Percentiles rank a stretch among this genome's conserved stretches.
phyloP scores from a whole-genome alignment of 495 filamentous ascomycete species.

The Halenospora varia region DNA sequence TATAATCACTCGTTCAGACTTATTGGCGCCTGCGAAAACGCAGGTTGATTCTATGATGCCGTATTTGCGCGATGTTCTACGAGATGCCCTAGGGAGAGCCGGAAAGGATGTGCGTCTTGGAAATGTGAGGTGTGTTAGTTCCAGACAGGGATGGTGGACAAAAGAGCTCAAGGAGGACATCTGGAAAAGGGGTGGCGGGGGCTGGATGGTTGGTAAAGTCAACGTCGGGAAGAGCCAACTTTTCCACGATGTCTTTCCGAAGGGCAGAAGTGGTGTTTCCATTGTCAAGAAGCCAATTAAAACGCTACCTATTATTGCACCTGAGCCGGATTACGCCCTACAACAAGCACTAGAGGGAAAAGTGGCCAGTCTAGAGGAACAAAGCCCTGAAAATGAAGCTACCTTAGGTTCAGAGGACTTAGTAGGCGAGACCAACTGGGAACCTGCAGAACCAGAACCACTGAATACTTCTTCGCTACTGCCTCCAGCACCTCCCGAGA shows the following conservation, averaged over 20 bases:
- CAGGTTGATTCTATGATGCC: conserved; percentile 82
- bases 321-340: background rate
- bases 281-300: conserved; percentile 12
- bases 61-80: conserved; percentile 68
- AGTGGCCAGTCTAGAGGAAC: conserved; percentile 29
- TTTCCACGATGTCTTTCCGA: conserved; percentile 80
- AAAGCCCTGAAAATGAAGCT: conserved; percentile 7
- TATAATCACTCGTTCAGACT: conserved; percentile 83
- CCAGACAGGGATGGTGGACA: conserved; percentile 85
- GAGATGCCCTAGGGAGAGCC: conserved; percentile 59
- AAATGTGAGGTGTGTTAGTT: conserved; percentile 79
- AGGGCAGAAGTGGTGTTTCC: conserved; percentile 54
- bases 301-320: background rate
- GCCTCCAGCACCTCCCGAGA: conserved; percentile 71
- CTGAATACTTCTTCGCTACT: conserved; percentile 41
- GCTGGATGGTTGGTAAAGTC: conserved; percentile 97
- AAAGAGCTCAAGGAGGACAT: conserved; percentile 80
- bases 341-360: background rate
- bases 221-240: conserved; percentile 97
- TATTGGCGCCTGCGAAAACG: conserved; percentile 74
- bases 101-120: conserved; percentile 67
- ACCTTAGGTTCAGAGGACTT: background rate
- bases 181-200: conserved; percentile 70
- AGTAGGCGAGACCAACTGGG: background rate
- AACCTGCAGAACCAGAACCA: background rate